These are phyloP conservation scores for Dothistroma septosporum DNA, from an alignment of 2,329 filamentous ascomycete species.

Conservation along the genomic window DNA sequence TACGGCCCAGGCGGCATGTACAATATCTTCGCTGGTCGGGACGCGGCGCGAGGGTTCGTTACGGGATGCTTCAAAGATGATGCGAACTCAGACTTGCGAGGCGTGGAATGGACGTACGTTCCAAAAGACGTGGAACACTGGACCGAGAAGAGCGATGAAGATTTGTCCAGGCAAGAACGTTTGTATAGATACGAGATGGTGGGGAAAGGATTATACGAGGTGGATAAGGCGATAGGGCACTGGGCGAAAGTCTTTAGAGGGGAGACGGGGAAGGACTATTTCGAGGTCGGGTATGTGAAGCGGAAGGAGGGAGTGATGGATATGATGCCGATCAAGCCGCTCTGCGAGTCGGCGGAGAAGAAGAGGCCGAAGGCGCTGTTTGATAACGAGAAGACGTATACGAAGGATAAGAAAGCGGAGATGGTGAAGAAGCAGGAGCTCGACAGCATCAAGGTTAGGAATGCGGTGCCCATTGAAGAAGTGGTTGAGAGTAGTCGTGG, in stretches of 20 bases:
- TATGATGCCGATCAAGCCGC: slow-evolving; percentile 40
- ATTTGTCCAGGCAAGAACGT: slow-evolving; percentile 25
- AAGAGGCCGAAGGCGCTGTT: slow-evolving; percentile 51
- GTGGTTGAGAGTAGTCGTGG: not conserved
- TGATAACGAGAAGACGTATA: slow-evolving; percentile 17
- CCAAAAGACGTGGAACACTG: slow-evolving; percentile 51
- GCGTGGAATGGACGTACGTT: slow-evolving; percentile 79
- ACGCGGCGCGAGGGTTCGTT: slow-evolving; percentile 83
- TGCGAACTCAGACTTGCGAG: slow-evolving; percentile 75
- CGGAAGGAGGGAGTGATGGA: slow-evolving; percentile 59
- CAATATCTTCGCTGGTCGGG: slow-evolving; percentile 77
- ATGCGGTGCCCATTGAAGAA: slow-evolving; percentile 7
- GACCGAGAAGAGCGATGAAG: slow-evolving; percentile 23
- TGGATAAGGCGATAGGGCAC: slow-evolving; percentile 65
- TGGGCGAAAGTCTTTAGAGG: slow-evolving; percentile 77
- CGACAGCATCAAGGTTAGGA: slow-evolving; percentile 4
- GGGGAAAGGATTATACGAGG: slow-evolving; percentile 59
- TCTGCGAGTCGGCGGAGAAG: slow-evolving; percentile 58
- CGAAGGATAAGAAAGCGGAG: slow-evolving; percentile 10
- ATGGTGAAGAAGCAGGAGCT: slow-evolving; percentile 7
- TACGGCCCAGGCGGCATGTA: slow-evolving; percentile 75
- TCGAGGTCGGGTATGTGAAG: slow-evolving; percentile 70
- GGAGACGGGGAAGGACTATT: slow-evolving; percentile 68
- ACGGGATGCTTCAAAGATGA: slow-evolving; percentile 91
- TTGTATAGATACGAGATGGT: slow-evolving; percentile 57